These are phyloP conservation scores for Cinnamomum chago DNA, from an alignment of 164 flowering plant species.

Conservation along the genomic window DNA sequence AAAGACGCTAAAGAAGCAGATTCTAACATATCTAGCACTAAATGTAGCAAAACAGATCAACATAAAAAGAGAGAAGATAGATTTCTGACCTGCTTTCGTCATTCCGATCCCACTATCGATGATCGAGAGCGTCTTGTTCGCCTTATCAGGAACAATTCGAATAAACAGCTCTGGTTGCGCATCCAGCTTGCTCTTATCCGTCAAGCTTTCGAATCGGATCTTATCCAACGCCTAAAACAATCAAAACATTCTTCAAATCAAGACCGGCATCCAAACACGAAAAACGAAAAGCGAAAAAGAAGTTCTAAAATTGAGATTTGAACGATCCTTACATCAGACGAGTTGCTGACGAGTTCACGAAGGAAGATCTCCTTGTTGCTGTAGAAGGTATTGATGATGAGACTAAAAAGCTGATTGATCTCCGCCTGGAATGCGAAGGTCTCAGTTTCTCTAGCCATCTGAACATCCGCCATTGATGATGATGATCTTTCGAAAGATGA, in stretches of 20 bases:
- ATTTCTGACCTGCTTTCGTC: slow-evolving; percentile 11
- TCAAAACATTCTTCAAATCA: too few species aligned
- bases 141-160: slow-evolving; percentile 15
- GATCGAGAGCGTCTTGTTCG: slow-evolving; percentile 11
- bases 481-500: background rate
- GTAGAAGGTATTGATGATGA: slow-evolving; percentile 82
- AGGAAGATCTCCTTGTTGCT: slow-evolving; percentile 87
- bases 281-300: too few species aligned
- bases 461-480: slow-evolving; percentile 10
- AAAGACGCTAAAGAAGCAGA: too few species aligned
- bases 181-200: slow-evolving; percentile 20
- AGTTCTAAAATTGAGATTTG: too few species aligned
- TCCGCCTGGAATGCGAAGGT: slow-evolving; percentile 73
- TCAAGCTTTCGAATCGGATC: slow-evolving; percentile 17
- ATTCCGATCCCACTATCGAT: slow-evolving; percentile 18
- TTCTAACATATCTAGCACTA: too few species aligned
- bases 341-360: slow-evolving; percentile 73
- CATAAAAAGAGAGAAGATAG: too few species aligned
- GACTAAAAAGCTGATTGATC: slow-evolving; percentile 71
- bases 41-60: too few species aligned
- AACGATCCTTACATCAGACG: slow-evolving; percentile 43
- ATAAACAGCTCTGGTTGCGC: slow-evolving; percentile 18
- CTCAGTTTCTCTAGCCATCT: slow-evolving; percentile 40
- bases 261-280: too few species aligned
- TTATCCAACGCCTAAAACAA: slow-evolving; percentile 10